Evolutionary conservation across 2,329 filamentous ascomycete species (phyloP).

Genomic region (Talaromyces sp.): DNA sequence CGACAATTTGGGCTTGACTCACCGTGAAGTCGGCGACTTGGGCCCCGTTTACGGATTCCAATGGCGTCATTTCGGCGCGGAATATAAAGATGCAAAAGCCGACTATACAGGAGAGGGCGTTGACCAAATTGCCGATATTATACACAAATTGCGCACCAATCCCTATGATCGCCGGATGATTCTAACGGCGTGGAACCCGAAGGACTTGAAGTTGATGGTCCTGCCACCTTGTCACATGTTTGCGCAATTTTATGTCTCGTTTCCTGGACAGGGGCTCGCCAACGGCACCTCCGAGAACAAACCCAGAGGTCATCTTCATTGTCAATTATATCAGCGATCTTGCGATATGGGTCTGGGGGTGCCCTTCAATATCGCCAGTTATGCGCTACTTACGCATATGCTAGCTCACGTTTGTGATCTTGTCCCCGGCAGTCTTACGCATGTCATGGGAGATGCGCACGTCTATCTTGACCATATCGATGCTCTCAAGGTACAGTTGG

Average conservation of each 20-base stretch:
- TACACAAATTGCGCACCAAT: slow-evolving; percentile 75
- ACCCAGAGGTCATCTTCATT: slow-evolving; percentile 70
- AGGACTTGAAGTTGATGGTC: slow-evolving; percentile 81
- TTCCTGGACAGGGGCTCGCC: slow-evolving; percentile 46
- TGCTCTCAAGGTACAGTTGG: slow-evolving; percentile 75
- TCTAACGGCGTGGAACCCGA: slow-evolving; percentile 89
- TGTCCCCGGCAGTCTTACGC: slow-evolving; percentile 80
- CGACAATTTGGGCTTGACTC: slow-evolving; percentile 74
- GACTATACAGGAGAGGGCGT: slow-evolving; percentile 88
- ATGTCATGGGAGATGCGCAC: slow-evolving; percentile 98
- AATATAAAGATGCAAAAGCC: slow-evolving; percentile 72
- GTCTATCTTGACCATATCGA: slow-evolving; percentile 92
- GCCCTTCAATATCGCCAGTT: slow-evolving; percentile 95
- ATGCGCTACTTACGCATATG: slow-evolving; percentile 93
- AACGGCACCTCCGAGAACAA: slow-evolving; percentile 35
- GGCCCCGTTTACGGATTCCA: slow-evolving; percentile 98
- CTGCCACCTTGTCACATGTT: slow-evolving; percentile 97
- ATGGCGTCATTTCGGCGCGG: slow-evolving; percentile 95
- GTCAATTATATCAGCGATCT: slow-evolving; percentile 85
- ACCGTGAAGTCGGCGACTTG: slow-evolving; percentile 83
- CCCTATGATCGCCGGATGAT: slow-evolving; percentile 91
- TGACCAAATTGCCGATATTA: slow-evolving; percentile 88
- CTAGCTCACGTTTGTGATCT: slow-evolving; percentile 82
- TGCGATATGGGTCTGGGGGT: slow-evolving; percentile 98
- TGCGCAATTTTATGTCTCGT: slow-evolving; percentile 90